Evolutionary conservation across 192 early-diverging fungal genomes (phyloP).

Genomic region (Podila epicladia): DNA sequence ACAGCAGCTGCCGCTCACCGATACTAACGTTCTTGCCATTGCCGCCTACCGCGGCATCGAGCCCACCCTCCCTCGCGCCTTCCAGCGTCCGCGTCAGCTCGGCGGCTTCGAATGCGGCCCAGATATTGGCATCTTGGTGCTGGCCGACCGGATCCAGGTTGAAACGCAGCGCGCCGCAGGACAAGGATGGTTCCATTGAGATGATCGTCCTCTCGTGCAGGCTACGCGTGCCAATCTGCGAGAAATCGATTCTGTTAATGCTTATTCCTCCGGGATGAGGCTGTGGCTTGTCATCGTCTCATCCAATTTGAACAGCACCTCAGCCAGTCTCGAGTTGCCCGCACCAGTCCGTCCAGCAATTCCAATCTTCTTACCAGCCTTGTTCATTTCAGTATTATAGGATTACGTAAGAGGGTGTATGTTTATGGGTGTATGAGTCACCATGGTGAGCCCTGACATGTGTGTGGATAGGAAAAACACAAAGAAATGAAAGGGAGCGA

Average conservation of each 20-base stretch:
- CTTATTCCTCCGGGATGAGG: slow-evolving; percentile 55
- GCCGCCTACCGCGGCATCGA: slow-evolving; percentile 78
- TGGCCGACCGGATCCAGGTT: slow-evolving; percentile 65
- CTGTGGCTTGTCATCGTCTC: slow-evolving; percentile 64
- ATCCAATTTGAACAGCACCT: slow-evolving; percentile 75
- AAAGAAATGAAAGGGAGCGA: no score
- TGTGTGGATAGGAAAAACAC: no score
- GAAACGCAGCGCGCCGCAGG: slow-evolving; percentile 62
- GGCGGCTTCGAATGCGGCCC: slow-evolving; percentile 76
- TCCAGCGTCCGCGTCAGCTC: slow-evolving; percentile 74
- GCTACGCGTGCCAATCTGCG: slow-evolving; percentile 58
- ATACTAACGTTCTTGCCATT: slow-evolving; percentile 85
- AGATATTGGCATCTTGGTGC: slow-evolving; percentile 68
- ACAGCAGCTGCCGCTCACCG: slow-evolving; percentile 77
- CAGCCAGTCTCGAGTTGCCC: slow-evolving; percentile 75
- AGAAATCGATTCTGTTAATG: slow-evolving; percentile 75
- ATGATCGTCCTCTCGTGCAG: slow-evolving; percentile 69
- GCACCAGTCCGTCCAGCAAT: slow-evolving; percentile 90
- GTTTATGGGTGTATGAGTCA: no score
- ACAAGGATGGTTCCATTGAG: slow-evolving; percentile 71
- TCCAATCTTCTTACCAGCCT: slow-evolving; percentile 76
- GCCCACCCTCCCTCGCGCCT: no score
- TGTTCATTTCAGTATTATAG: neutral
- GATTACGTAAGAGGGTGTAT: no score
- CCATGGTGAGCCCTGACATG: no score